Evolutionary conservation across 352 stramenopile species (phyloP).

Genomic region (Pythium inflatum): DNA sequence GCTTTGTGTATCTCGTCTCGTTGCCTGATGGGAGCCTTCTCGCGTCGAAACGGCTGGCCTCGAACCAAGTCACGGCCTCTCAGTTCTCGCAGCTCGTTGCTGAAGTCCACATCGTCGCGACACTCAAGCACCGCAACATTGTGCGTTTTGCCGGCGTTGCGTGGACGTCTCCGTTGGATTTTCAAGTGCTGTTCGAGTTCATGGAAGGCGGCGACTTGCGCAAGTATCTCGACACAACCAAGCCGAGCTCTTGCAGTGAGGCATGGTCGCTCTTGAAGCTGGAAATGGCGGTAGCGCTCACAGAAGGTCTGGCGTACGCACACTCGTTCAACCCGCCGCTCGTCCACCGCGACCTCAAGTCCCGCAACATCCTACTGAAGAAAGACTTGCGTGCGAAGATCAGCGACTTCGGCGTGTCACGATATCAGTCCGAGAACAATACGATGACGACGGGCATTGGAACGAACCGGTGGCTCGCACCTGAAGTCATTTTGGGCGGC

Average conservation of each 20-base stretch:
- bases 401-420: conserved; percentile 14
- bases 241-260: too few species aligned
- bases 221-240: background rate
- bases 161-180: conserved; percentile 6
- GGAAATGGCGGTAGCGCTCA: background rate
- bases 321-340: conserved; percentile 12
- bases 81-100: background rate
- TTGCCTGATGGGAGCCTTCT: background rate
- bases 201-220: conserved; percentile 1
- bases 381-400: background rate
- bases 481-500: background rate
- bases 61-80: background rate
- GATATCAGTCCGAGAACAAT: background rate
- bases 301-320: conserved; percentile 1
- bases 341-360: conserved; percentile 10
- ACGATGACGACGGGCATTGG: conserved; percentile 4
- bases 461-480: conserved; percentile 4
- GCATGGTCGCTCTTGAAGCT: background rate
- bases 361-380: background rate
- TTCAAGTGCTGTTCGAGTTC: conserved; percentile 8
- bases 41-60: background rate
- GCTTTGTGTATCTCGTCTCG: background rate
- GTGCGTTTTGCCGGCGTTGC: background rate
- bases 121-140: conserved; percentile 4
- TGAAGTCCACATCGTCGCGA: conserved; percentile 6